Evolutionary conservation across 192 early-diverging fungal genomes (phyloP).

Genomic region (Rhizophagus prolifer): DNA sequence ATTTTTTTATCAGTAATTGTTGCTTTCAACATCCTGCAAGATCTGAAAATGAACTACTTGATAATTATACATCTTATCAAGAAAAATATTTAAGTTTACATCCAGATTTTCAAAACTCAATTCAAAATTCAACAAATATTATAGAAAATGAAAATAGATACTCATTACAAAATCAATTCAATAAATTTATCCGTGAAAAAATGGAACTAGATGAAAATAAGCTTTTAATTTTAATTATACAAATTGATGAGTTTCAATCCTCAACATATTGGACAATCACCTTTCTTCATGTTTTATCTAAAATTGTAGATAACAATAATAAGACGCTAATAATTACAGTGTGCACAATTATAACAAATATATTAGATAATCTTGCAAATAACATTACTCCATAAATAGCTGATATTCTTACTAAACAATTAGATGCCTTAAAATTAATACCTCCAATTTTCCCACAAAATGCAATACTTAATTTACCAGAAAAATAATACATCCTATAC

Average conservation of each 20-base stretch:
- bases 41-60: conserved; percentile 1
- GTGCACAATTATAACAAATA: background rate
- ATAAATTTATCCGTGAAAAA: too few species aligned
- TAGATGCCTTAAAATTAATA: background rate
- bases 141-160: too few species aligned
- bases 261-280: too few species aligned
- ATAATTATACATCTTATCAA: background rate
- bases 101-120: background rate
- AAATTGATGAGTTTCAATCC: too few species aligned
- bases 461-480: background rate
- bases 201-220: too few species aligned
- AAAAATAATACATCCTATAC: background rate
- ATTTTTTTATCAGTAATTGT: too few species aligned
- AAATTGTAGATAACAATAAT: too few species aligned
- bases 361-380: background rate
- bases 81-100: background rate
- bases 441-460: background rate
- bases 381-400: background rate
- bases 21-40: too few species aligned
- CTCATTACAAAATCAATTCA: background rate
- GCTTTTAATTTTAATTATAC: too few species aligned
- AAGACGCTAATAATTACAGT: too few species aligned
- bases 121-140: too few species aligned
- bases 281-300: too few species aligned
- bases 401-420: background rate